Conservation (phyloP, 257 asterid species). For the Sherardia arvensis region DNA sequence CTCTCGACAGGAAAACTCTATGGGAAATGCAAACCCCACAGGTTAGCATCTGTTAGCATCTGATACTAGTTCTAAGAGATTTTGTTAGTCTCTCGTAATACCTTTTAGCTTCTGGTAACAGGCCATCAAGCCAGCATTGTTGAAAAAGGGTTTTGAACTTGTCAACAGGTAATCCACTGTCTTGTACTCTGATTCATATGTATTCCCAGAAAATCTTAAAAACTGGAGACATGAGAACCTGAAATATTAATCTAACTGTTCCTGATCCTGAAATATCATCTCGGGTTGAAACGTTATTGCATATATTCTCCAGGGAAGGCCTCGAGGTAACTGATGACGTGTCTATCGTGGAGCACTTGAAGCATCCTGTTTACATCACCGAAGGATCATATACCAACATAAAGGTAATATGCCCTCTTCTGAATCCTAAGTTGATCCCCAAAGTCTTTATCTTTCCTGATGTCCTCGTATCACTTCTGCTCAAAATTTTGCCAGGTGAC, state of each 20-base stretch:
- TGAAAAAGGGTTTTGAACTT: conserved; percentile 83
- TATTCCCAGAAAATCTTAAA: neutral
- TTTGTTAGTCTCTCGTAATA: neutral
- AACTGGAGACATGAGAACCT: neutral
- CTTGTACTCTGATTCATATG: neutral
- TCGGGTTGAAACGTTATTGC: neutral
- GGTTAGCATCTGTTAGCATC: conserved; percentile 29
- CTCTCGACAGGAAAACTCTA: conserved; percentile 82
- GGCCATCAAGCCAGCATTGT: conserved; percentile 86
- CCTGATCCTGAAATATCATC: neutral
- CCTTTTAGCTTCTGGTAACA: conserved; percentile 18
- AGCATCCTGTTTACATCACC: conserved; percentile 88
- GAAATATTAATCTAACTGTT: neutral
- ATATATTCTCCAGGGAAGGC: conserved; percentile 52
- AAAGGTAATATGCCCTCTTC: conserved; percentile 44
- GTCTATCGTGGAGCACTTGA: conserved; percentile 89
- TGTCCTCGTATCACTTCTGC: neutral
- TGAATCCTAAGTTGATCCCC: neutral
- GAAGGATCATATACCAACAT: conserved; percentile 96
- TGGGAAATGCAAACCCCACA: conserved; percentile 99
- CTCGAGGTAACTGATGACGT: conserved; percentile 99
- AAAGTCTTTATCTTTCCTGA: neutral
- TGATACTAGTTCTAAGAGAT: neutral
- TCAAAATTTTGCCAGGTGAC: conserved; percentile 55
- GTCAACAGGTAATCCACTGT: conserved; percentile 44